Percentiles rank a stretch among this genome's conserved stretches.
phyloP scores from a whole-genome alignment of 805 yeast species.

The Candida quercuum region DNA sequence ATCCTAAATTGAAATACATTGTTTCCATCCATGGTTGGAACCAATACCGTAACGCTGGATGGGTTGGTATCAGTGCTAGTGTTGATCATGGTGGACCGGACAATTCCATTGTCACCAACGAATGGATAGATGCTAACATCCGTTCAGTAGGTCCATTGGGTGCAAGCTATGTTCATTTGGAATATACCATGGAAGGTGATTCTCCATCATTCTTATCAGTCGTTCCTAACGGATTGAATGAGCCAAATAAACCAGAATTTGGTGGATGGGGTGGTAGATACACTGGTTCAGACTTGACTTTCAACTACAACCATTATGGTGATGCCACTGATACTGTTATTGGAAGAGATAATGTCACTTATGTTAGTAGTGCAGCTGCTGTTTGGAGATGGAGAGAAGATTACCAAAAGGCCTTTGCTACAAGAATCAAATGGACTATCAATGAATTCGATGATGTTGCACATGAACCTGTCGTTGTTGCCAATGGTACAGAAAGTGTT shows the following conservation, averaged over 20 bases:
- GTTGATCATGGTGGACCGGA: slow-evolving; percentile 26
- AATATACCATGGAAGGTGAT: slow-evolving; percentile 28
- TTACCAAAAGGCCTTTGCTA: slow-evolving; percentile 26
- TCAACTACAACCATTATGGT: slow-evolving; percentile 17
- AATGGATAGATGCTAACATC: slow-evolving; percentile 23
- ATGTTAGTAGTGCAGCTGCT: slow-evolving; percentile 22
- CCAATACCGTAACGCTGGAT: slow-evolving; percentile 24
- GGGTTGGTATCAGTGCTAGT: slow-evolving; percentile 30
- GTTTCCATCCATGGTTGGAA: slow-evolving; percentile 25
- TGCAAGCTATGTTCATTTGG: slow-evolving; percentile 18
- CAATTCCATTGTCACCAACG: slow-evolving; percentile 17
- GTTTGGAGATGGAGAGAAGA: slow-evolving; percentile 32
- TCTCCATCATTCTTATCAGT: slow-evolving; percentile 24
- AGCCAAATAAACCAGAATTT: slow-evolving; percentile 24
- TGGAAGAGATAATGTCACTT: slow-evolving; percentile 15
- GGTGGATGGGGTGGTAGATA: slow-evolving; percentile 33
- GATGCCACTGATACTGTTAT: slow-evolving; percentile 22
- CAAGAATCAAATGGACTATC: slow-evolving; percentile 29
- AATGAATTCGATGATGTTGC: slow-evolving; percentile 19
- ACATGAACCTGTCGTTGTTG: slow-evolving; percentile 24
- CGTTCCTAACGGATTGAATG: slow-evolving; percentile 26
- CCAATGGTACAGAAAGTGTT: slow-evolving; percentile 18
- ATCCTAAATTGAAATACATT: slow-evolving; percentile 23
- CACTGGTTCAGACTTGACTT: slow-evolving; percentile 18
- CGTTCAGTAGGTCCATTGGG: slow-evolving; percentile 24